Evolutionary conservation across 306 rosid species (phyloP).

Genomic region (Vicia faba): DNA sequence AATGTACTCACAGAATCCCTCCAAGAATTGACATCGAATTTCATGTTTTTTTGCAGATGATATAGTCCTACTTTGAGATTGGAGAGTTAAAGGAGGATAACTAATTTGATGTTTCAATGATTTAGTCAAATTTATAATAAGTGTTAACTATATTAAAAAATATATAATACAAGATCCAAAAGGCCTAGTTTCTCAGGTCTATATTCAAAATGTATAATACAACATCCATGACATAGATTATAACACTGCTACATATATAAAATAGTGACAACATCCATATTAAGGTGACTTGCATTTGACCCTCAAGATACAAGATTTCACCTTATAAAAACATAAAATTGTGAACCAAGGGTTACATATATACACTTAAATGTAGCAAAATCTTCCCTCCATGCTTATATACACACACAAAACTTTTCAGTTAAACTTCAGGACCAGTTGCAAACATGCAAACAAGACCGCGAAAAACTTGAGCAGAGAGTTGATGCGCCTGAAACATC

Average conservation of each 20-base stretch:
- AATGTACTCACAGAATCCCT: too few species aligned
- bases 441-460: constrained; percentile 88
- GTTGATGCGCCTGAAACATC: constrained; percentile 77
- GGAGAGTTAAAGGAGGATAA: too few species aligned
- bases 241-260: too few species aligned
- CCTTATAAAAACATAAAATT: constrained; percentile 8
- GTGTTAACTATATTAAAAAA: too few species aligned
- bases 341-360: constrained; percentile 1
- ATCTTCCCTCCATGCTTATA: constrained; percentile 22
- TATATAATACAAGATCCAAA: too few species aligned
- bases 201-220: not conserved
- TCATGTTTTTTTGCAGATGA: too few species aligned
- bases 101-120: too few species aligned
- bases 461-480: constrained; percentile 86
- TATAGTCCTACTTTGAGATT: too few species aligned
- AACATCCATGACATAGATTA: constrained; percentile 10
- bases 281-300: not conserved
- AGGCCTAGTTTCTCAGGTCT: too few species aligned
- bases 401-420: constrained; percentile 22
- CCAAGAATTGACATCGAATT: too few species aligned
- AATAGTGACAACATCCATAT: constrained; percentile 5
- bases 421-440: constrained; percentile 78
- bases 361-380: constrained; percentile 16
- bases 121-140: too few species aligned
- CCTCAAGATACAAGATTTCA: not conserved